Percentiles rank a stretch among this genome's conserved stretches.
These are phyloP conservation scores for Dactylorhiza incarnata DNA, from an alignment of 106 monocot genomes.

Conservation along the genomic window DNA sequence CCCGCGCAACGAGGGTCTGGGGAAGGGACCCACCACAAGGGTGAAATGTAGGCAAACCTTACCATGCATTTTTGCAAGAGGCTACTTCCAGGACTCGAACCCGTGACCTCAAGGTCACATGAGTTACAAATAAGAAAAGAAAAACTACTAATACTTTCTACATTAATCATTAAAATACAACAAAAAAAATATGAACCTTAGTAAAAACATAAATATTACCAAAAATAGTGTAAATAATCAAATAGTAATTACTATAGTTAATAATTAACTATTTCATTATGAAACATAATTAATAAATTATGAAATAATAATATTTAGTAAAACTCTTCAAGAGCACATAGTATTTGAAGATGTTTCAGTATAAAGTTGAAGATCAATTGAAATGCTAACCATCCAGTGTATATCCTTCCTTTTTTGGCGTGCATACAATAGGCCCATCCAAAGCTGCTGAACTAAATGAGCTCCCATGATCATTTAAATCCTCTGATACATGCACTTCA, in stretches of 20 bases:
- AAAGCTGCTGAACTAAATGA: neutral
- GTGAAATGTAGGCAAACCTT: too few species aligned
- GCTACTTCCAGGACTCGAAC: too few species aligned
- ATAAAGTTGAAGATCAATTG: neutral
- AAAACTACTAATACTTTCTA: too few species aligned
- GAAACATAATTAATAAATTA: neutral
- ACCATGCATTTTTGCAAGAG: too few species aligned
- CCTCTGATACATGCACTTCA: constrained; percentile 1
- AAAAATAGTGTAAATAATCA: neutral
- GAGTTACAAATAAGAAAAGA: too few species aligned
- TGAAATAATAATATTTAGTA: neutral
- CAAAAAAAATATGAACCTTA: too few species aligned
- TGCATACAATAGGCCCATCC: neutral
- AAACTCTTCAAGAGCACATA: neutral
- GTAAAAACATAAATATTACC: too few species aligned
- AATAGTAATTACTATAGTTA: neutral
- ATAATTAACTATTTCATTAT: neutral
- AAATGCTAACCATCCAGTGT: constrained; percentile 23
- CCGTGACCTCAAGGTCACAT: too few species aligned
- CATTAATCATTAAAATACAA: too few species aligned
- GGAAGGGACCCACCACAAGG: too few species aligned
- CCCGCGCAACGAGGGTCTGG: too few species aligned
- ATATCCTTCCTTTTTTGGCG: neutral
- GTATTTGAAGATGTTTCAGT: neutral
- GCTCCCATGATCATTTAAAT: constrained; percentile 6